A percentile compares a stretch with the other conserved stretches of the same genome.
phyloP scores from a whole-genome alignment of 2,329 filamentous ascomycete genomes.

The Plenodomus lindquistii region DNA sequence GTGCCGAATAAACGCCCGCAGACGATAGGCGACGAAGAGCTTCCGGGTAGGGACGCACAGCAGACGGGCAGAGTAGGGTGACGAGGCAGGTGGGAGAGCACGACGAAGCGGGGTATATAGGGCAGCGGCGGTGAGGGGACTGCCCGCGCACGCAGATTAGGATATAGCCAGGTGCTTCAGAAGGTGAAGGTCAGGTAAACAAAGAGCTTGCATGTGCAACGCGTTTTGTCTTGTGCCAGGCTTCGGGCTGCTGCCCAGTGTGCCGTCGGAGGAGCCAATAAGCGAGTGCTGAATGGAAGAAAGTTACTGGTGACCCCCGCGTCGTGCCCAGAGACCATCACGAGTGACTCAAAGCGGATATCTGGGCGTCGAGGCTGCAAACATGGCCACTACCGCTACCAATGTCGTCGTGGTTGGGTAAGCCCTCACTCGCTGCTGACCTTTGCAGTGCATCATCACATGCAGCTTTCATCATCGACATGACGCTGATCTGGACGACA shows the following conservation, averaged over 20 bases:
- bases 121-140: background rate
- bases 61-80: background rate
- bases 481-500: constrained; percentile 31
- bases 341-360: too few species aligned
- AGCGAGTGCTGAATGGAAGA: constrained; percentile 18
- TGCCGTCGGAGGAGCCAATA: constrained; percentile 21
- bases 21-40: background rate
- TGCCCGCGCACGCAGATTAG: background rate
- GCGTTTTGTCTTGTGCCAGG: constrained; percentile 23
- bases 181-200: constrained; percentile 13
- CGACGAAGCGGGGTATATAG: background rate
- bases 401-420: constrained; percentile 56
- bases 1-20: background rate
- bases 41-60: background rate
- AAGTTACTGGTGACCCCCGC: constrained; percentile 17
- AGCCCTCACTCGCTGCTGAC: constrained; percentile 15
- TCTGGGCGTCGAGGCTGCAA: background rate
- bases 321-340: background rate
- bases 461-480: background rate
- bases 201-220: constrained; percentile 21
- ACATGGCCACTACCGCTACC: constrained; percentile 11
- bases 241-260: constrained; percentile 1
- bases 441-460: background rate
- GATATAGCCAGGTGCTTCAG: background rate
- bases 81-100: background rate